phyloP scores from a whole-genome alignment of 495 filamentous ascomycete species.

The Aspergillus funiculosus region DNA sequence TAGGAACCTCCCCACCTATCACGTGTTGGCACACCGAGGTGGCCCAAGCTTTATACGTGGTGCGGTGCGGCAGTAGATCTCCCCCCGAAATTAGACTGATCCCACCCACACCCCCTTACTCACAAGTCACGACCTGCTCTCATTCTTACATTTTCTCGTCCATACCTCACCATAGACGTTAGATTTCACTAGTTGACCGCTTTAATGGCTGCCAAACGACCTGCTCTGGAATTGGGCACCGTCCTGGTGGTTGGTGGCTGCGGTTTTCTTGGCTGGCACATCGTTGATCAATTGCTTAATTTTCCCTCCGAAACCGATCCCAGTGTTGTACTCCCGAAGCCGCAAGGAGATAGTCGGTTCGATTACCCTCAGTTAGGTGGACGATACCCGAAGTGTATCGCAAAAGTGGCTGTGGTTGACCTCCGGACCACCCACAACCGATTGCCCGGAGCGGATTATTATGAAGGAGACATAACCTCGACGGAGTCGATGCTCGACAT shows the following conservation, averaged over 20 bases:
- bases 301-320: conserved; percentile 46
- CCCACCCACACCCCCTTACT: conserved; percentile 1
- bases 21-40: no score
- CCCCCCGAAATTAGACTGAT: no score
- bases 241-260: conserved; percentile 55
- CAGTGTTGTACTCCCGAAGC: conserved; percentile 37
- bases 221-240: conserved; percentile 38
- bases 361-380: conserved; percentile 35
- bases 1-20: no score
- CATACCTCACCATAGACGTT: conserved; percentile 1
- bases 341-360: conserved; percentile 36
- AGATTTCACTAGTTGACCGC: background rate
- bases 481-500: conserved; percentile 55
- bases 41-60: no score
- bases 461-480: conserved; percentile 84
- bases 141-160: conserved; percentile 17
- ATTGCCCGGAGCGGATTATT: conserved; percentile 66
- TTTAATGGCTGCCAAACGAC: conserved; percentile 33
- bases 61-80: no score
- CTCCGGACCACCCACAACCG: conserved; percentile 72
- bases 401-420: conserved; percentile 77
- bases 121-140: background rate
- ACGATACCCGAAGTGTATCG: conserved; percentile 40
- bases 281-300: conserved; percentile 51
- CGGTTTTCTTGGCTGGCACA: conserved; percentile 55